Percentiles rank a stretch among this genome's conserved stretches.
phyloP scores from a whole-genome alignment of 2,329 filamentous ascomycete species.

The Exophiala viscosa region DNA sequence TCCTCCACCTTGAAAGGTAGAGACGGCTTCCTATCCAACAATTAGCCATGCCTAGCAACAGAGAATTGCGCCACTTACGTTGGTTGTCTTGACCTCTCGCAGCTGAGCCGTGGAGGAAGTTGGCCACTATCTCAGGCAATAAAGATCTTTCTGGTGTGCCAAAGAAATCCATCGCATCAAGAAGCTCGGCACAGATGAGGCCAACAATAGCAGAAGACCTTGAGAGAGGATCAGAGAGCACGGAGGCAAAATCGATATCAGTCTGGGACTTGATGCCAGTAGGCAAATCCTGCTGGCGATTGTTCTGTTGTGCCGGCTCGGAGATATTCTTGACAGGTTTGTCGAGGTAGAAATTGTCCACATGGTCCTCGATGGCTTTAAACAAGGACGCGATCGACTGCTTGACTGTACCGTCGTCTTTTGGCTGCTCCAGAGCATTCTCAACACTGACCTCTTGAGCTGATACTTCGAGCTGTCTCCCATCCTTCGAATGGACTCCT shows the following conservation, averaged over 20 bases:
- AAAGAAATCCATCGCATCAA: conserved; percentile 7
- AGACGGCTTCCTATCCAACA: not conserved
- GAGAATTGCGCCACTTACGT: not conserved
- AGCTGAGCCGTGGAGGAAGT: not conserved
- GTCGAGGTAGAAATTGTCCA: not conserved
- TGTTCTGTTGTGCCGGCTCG: too few species aligned
- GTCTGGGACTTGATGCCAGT: too few species aligned
- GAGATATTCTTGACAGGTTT: too few species aligned
- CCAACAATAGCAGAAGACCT: not conserved
- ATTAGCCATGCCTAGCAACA: not conserved
- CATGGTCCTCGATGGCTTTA: conserved; percentile 3
- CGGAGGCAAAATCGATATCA: too few species aligned
- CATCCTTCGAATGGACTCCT: not conserved
- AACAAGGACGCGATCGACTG: not conserved
- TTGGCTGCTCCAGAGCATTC: conserved; percentile 1
- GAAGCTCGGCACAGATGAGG: not conserved
- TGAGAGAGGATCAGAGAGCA: too few species aligned
- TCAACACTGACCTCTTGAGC: conserved; percentile 1
- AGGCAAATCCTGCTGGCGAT: too few species aligned
- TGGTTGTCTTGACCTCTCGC: too few species aligned
- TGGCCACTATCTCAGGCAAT: not conserved
- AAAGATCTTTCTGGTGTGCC: not conserved
- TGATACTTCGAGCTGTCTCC: not conserved
- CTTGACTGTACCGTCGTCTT: conserved; percentile 1
- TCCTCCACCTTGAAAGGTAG: conserved; percentile 3